These are phyloP conservation scores for Chlorella sp. DNA, from an alignment of 139 green algal species.

Conservation along the genomic window DNA sequence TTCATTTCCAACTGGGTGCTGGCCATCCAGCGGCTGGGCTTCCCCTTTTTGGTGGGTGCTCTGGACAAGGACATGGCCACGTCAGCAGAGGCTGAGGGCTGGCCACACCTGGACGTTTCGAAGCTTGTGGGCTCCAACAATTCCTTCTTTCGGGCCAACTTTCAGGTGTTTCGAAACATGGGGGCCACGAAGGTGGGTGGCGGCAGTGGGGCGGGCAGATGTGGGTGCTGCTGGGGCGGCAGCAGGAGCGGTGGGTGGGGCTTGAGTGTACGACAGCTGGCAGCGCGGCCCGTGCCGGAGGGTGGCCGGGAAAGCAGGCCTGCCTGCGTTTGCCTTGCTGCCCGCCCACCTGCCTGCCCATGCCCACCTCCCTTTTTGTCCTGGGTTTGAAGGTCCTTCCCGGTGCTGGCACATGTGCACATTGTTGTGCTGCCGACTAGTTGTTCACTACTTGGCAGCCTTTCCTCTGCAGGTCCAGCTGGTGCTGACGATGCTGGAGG, in stretches of 20 bases:
- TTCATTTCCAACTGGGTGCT: slow-evolving; percentile 13
- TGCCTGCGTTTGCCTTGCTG: too few relatives aligned
- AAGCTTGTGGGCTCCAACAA: background rate
- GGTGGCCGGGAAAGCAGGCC: too few relatives aligned
- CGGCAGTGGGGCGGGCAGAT: too few relatives aligned
- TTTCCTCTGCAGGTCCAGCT: slow-evolving; percentile 4
- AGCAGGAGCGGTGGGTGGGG: background rate
- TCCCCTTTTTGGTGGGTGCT: slow-evolving; percentile 2
- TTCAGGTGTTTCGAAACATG: slow-evolving; percentile 9
- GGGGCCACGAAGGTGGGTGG: slow-evolving; percentile 7
- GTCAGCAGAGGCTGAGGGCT: background rate
- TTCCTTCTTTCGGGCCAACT: slow-evolving; percentile 6
- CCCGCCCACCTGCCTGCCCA: too few relatives aligned
- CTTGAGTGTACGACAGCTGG: too few relatives aligned
- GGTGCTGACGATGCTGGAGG: slow-evolving; percentile 10
- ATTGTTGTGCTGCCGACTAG: too few relatives aligned
- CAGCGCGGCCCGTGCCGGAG: too few relatives aligned
- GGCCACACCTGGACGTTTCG: background rate
- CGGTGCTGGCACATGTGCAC: too few relatives aligned
- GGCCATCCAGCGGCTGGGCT: slow-evolving; percentile 1
- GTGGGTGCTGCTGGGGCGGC: background rate
- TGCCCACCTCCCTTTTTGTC: too few relatives aligned
- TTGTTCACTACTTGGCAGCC: background rate
- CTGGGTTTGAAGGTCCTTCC: too few relatives aligned
- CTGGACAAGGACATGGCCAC: background rate